Percentiles rank a stretch among this genome's conserved stretches.
Conservation (phyloP, 768 basidiomycete species). For the Amanita rimosa region DNA sequence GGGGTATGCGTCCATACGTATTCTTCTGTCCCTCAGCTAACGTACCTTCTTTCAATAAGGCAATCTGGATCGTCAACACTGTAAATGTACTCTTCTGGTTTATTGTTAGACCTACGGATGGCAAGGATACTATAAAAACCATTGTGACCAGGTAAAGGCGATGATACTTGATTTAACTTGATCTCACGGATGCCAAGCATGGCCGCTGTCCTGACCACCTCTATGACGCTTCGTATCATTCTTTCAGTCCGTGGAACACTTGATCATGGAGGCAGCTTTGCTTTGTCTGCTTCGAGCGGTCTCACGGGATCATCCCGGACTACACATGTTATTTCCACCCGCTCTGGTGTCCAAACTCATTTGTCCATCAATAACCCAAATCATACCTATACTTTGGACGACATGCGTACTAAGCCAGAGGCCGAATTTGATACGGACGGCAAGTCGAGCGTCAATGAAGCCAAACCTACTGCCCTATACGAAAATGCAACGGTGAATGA, state of each 20-base stretch:
- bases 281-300: slow-evolving; percentile 32
- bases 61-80: slow-evolving; percentile 73
- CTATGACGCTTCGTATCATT: slow-evolving; percentile 82
- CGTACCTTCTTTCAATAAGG: slow-evolving; percentile 19
- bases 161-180: background rate
- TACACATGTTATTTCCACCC: slow-evolving; percentile 40
- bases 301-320: slow-evolving; percentile 34
- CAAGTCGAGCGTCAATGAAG: slow-evolving; percentile 30
- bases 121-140: slow-evolving; percentile 61
- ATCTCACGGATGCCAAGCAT: slow-evolving; percentile 27
- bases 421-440: slow-evolving; percentile 32
- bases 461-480: slow-evolving; percentile 23
- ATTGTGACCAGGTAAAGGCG: slow-evolving; percentile 52
- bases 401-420: slow-evolving; percentile 37
- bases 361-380: slow-evolving; percentile 20
- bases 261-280: slow-evolving; percentile 59
- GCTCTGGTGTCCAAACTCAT: slow-evolving; percentile 28
- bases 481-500: slow-evolving; percentile 14
- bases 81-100: slow-evolving; percentile 85
- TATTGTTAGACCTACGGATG: slow-evolving; percentile 55
- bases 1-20: slow-evolving; percentile 31
- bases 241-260: slow-evolving; percentile 74
- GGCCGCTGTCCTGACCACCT: slow-evolving; percentile 78
- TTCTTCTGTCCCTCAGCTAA: slow-evolving; percentile 1
- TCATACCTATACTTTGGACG: slow-evolving; percentile 43